Percentiles rank a stretch among this genome's conserved stretches.
Evolutionary conservation across 2,329 filamentous ascomycete genomes (phyloP).

Genomic region (Fusarium concolor): DNA sequence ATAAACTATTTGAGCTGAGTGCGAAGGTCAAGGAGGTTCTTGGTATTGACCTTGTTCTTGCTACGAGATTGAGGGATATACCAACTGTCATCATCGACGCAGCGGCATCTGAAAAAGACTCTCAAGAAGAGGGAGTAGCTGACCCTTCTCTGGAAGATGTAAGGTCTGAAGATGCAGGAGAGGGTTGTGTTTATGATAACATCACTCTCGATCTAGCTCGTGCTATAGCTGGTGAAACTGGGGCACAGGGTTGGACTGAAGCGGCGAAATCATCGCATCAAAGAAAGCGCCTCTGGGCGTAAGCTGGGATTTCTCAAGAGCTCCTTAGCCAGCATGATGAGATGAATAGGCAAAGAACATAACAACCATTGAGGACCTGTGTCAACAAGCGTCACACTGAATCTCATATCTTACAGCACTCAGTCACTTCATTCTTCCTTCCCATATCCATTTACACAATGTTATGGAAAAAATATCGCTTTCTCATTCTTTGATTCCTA

Average conservation of each 20-base stretch:
- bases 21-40: neutral
- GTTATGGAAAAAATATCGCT: neutral
- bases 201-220: neutral
- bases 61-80: neutral
- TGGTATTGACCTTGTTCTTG: constrained; percentile 7
- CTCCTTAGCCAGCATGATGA: too few species aligned
- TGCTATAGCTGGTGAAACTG: neutral
- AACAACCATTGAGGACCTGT: too few species aligned
- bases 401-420: neutral
- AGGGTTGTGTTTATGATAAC: neutral
- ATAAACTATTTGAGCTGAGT: neutral
- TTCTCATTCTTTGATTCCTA: constrained; percentile 14
- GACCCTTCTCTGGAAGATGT: neutral
- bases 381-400: neutral
- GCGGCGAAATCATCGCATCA: neutral
- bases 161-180: neutral
- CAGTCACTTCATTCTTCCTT: too few species aligned
- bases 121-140: neutral
- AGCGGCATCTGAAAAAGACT: neutral
- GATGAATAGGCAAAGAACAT: too few species aligned
- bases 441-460: neutral
- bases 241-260: constrained; percentile 1
- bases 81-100: neutral
- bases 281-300: neutral
- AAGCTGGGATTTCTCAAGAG: neutral